Percentiles rank a stretch among this genome's conserved stretches.
Conservation (phyloP, 805 yeast genomes). For the Candida chilensis region DNA sequence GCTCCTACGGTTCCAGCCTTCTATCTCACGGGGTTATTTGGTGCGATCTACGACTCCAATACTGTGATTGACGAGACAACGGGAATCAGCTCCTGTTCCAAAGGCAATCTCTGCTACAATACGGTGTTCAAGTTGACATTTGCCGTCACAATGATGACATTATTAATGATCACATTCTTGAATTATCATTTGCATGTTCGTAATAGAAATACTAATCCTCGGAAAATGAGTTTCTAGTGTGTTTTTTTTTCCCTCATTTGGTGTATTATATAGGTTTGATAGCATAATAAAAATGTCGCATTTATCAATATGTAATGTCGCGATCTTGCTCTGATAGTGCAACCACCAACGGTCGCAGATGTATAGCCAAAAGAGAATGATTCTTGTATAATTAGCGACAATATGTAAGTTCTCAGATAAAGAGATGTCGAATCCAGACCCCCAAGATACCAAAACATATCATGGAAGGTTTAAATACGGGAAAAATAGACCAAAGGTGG, state of each 20-base stretch:
- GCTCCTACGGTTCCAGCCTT: conserved; percentile 60
- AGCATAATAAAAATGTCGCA: too few species aligned
- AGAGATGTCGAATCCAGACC: conserved; percentile 2
- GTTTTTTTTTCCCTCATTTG: conserved; percentile 4
- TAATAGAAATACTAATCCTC: background rate
- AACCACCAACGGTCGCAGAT: too few species aligned
- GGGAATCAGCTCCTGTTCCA: conserved; percentile 1
- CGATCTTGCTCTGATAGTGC: too few species aligned
- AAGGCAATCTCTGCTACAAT: conserved; percentile 19
- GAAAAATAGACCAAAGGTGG: background rate
- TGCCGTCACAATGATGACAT: conserved; percentile 16
- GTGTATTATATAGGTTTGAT: too few species aligned
- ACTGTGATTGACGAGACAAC: conserved; percentile 4
- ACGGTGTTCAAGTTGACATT: conserved; percentile 28
- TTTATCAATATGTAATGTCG: too few species aligned
- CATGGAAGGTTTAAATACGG: background rate
- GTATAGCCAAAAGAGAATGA: too few species aligned
- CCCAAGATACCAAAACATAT: conserved; percentile 2
- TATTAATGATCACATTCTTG: conserved; percentile 9
- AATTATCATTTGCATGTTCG: conserved; percentile 4
- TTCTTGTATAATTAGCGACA: too few species aligned
- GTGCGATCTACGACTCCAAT: conserved; percentile 49
- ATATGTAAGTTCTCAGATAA: too few species aligned
- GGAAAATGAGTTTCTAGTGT: background rate
- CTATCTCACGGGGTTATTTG: conserved; percentile 54